Evolutionary conservation across 2,329 filamentous ascomycete genomes (phyloP).

Genomic region (Cylindrodendrum hubeiense): DNA sequence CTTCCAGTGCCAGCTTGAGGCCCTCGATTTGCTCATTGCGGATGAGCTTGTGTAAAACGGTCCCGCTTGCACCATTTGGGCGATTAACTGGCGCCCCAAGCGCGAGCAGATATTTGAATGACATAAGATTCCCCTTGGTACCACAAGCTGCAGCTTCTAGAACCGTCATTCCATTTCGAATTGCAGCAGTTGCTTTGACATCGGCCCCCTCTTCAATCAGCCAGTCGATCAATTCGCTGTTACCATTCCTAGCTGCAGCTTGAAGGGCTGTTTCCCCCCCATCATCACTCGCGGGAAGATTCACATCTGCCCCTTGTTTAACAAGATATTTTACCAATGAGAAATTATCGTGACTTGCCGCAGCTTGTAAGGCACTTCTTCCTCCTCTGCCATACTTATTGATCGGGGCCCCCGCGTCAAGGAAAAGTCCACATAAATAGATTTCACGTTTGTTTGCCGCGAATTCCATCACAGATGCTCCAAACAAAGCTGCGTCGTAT

Average conservation of each 20-base stretch:
- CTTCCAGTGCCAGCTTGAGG: background rate
- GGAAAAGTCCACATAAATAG: background rate
- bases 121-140: no score
- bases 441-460: no score
- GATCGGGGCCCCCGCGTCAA: slow-evolving; percentile 11
- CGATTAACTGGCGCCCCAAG: background rate
- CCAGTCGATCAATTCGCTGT: background rate
- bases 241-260: background rate
- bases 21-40: background rate
- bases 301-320: slow-evolving; percentile 8
- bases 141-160: slow-evolving; percentile 9
- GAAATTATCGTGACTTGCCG: background rate
- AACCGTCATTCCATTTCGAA: background rate
- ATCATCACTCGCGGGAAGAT: background rate
- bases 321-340: background rate
- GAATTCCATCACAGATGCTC: background rate
- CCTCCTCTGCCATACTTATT: slow-evolving; percentile 4
- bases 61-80: background rate
- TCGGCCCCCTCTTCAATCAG: slow-evolving; percentile 11
- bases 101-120: background rate
- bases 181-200: slow-evolving; percentile 1
- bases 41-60: background rate
- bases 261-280: slow-evolving; percentile 13
- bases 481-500: background rate
- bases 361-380: slow-evolving; percentile 4